Evolutionary conservation across 495 filamentous ascomycete species (phyloP).

Genomic region (Beverwykella pulmonaria): DNA sequence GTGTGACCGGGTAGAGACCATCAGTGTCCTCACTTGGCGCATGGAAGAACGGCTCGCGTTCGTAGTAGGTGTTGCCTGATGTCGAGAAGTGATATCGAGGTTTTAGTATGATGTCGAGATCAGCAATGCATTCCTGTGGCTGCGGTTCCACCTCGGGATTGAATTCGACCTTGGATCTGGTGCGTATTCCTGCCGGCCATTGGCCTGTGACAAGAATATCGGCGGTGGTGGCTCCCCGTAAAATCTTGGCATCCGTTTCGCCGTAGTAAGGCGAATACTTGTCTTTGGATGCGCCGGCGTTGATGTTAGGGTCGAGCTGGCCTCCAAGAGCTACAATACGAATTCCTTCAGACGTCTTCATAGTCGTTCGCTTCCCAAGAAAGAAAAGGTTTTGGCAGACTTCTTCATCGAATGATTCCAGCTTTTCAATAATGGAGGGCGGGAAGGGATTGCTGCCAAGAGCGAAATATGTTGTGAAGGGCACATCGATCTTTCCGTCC

Average conservation of each 20-base stretch:
- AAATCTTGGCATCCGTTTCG: slow-evolving; percentile 70
- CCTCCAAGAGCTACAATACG: slow-evolving; percentile 83
- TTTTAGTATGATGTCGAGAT: slow-evolving; percentile 73
- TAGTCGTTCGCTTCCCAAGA: slow-evolving; percentile 78
- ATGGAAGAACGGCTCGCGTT: slow-evolving; percentile 92
- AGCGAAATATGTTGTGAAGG: slow-evolving; percentile 85
- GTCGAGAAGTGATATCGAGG: slow-evolving; percentile 87
- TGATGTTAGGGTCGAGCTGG: slow-evolving; percentile 55
- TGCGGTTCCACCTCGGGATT: slow-evolving; percentile 50
- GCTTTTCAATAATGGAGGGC: slow-evolving; percentile 63
- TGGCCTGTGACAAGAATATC: slow-evolving; percentile 85
- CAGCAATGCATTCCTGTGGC: slow-evolving; percentile 63
- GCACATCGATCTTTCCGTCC: slow-evolving; percentile 67
- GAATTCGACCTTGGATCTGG: slow-evolving; percentile 59
- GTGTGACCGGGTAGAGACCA: slow-evolving; percentile 64
- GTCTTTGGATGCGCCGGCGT: slow-evolving; percentile 59
- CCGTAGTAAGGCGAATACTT: slow-evolving; percentile 70
- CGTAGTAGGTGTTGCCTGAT: slow-evolving; percentile 71
- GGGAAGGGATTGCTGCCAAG: slow-evolving; percentile 73
- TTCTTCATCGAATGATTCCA: slow-evolving; percentile 74
- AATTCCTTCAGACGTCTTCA: slow-evolving; percentile 88
- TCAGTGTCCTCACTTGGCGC: slow-evolving; percentile 57
- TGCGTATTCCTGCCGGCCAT: slow-evolving; percentile 77
- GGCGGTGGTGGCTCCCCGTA: slow-evolving; percentile 71
- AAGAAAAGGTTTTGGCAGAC: slow-evolving; percentile 86